These are phyloP conservation scores for Hypoxylon sp. DNA, from an alignment of 2,329 filamentous ascomycete genomes.

Conservation along the genomic window DNA sequence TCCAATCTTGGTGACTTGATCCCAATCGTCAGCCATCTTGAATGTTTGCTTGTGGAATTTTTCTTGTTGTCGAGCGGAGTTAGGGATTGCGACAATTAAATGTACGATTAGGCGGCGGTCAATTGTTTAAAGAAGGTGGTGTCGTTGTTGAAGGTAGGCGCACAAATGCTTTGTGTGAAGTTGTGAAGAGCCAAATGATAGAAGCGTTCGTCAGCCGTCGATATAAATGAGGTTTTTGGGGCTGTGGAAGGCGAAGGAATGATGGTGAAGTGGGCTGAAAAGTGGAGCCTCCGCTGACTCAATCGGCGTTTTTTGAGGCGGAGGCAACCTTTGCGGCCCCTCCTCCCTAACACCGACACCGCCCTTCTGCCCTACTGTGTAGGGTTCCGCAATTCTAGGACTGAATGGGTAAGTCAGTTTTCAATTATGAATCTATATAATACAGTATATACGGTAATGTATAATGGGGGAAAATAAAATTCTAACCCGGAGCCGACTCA, in stretches of 20 bases:
- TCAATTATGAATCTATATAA: background rate
- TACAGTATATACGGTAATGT: background rate
- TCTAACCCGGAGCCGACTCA: background rate
- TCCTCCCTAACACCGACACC: slow-evolving; percentile 22
- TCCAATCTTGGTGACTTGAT: slow-evolving; percentile 92
- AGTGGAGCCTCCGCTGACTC: slow-evolving; percentile 53
- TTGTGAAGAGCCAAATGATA: slow-evolving; percentile 11
- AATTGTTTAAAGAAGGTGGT: background rate
- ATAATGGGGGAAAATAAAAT: background rate
- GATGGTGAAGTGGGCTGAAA: slow-evolving; percentile 52
- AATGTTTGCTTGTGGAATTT: slow-evolving; percentile 54
- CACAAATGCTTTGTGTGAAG: slow-evolving; percentile 3
- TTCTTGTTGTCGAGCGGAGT: background rate
- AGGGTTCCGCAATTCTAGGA: background rate
- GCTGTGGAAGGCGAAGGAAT: slow-evolving; percentile 55
- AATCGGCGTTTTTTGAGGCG: slow-evolving; percentile 47
- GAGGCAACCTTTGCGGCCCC: slow-evolving; percentile 19
- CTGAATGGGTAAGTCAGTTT: background rate
- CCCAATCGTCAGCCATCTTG: slow-evolving; percentile 84
- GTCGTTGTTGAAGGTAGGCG: background rate
- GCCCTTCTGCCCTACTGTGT: slow-evolving; percentile 2
- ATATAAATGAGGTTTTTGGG: slow-evolving; percentile 45
- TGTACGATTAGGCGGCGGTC: slow-evolving; percentile 5
- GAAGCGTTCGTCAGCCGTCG: slow-evolving; percentile 28
- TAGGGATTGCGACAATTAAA: background rate